phyloP scores from a whole-genome alignment of 768 basidiomycete species.

The Suillus subalutaceus region DNA sequence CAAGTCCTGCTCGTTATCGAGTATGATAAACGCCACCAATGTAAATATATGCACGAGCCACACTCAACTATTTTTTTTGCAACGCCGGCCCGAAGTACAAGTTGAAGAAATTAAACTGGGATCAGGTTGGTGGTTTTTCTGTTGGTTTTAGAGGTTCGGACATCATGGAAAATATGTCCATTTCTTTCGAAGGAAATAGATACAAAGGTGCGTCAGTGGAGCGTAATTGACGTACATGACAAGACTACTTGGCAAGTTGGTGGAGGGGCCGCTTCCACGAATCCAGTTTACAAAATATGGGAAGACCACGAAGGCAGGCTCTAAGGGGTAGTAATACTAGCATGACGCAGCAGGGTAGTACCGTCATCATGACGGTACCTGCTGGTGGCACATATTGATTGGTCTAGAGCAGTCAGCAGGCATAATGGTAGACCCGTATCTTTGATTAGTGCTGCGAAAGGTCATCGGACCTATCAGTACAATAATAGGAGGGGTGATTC shows the following conservation, averaged over 20 bases:
- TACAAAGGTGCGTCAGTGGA: neutral
- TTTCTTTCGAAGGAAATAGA: too few species aligned
- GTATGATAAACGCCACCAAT: neutral
- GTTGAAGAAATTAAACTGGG: neutral
- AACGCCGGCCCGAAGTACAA: neutral
- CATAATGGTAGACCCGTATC: neutral
- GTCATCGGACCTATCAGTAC: neutral
- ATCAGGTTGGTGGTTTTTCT: neutral
- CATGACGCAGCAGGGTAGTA: too few species aligned
- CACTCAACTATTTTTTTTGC: neutral
- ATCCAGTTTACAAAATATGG: too few species aligned
- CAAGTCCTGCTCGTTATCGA: neutral
- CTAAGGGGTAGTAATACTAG: too few species aligned
- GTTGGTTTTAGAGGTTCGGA: neutral
- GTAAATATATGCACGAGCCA: neutral
- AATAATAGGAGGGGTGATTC: neutral
- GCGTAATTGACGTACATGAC: neutral
- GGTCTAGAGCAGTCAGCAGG: neutral
- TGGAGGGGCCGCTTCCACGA: neutral
- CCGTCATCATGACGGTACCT: neutral
- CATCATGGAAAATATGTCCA: neutral
- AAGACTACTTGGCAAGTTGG: neutral
- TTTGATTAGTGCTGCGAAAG: neutral
- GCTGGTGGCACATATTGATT: neutral
- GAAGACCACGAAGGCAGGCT: too few species aligned